These are phyloP conservation scores for Cichorium intybus DNA, from an alignment of 140 eudicot species.

Conservation along the genomic window DNA sequence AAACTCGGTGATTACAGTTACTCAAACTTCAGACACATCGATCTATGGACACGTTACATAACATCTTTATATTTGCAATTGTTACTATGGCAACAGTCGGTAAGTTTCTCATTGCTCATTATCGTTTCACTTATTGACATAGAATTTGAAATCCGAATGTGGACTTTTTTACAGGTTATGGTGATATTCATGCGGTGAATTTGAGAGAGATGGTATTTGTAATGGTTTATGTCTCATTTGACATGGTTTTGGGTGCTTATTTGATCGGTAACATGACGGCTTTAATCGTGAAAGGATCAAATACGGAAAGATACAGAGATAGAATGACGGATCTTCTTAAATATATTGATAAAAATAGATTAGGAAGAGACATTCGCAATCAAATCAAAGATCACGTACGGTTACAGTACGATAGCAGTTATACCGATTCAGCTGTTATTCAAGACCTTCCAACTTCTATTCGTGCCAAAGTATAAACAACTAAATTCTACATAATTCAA, in stretches of 20 bases:
- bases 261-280: constrained; percentile 98
- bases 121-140: neutral
- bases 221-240: constrained; percentile 83
- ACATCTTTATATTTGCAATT: constrained; percentile 82
- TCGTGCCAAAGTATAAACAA: constrained; percentile 62
- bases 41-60: constrained; percentile 65
- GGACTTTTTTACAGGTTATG: constrained; percentile 59
- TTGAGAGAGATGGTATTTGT: constrained; percentile 85
- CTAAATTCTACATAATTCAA: neutral
- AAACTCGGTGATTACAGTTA: constrained; percentile 76
- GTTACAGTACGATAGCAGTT: constrained; percentile 80
- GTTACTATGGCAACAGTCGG: constrained; percentile 96
- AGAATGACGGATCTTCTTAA: constrained; percentile 68
- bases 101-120: constrained; percentile 23
- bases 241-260: constrained; percentile 90
- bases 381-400: constrained; percentile 74
- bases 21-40: constrained; percentile 76
- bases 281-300: constrained; percentile 88
- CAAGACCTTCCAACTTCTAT: constrained; percentile 87
- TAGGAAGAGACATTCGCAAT: constrained; percentile 57
- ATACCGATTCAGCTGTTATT: constrained; percentile 67
- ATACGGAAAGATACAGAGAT: constrained; percentile 90
- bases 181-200: constrained; percentile 94
- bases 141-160: neutral
- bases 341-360: constrained; percentile 71